Conservation (phyloP, 306 rosid species). For the Vigna unguiculata region DNA sequence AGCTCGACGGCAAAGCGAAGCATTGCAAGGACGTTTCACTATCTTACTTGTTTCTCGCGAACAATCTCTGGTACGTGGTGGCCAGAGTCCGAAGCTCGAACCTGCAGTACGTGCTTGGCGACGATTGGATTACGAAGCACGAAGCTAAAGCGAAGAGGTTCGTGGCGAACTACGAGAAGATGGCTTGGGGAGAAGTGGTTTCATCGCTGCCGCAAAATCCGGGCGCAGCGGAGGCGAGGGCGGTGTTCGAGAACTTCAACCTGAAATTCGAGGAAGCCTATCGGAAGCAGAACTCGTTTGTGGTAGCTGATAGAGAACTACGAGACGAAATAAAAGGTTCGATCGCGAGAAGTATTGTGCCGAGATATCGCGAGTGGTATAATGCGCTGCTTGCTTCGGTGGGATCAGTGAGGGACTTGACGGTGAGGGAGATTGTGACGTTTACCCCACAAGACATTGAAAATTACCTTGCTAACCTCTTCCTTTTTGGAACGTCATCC, state of each 20-base stretch:
- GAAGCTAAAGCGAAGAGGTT: constrained; percentile 58
- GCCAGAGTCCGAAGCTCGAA: constrained; percentile 59
- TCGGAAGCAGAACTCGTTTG: constrained; percentile 54
- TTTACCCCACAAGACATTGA: constrained; percentile 68
- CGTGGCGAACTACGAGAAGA: constrained; percentile 52
- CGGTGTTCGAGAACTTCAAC: constrained; percentile 63
- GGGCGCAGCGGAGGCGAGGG: constrained; percentile 53
- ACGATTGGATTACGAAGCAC: constrained; percentile 63
- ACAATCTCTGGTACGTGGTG: constrained; percentile 65
- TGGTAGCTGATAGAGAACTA: constrained; percentile 52
- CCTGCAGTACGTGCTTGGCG: constrained; percentile 65
- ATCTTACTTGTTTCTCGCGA: constrained; percentile 67
- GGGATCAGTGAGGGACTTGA: constrained; percentile 40
- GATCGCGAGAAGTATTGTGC: constrained; percentile 48
- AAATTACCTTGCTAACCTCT: constrained; percentile 61
- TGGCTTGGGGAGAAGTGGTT: constrained; percentile 66
- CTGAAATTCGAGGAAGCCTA: constrained; percentile 55
- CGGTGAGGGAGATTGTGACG: constrained; percentile 31
- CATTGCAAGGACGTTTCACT: constrained; percentile 61
- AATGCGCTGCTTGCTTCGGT: constrained; percentile 41
- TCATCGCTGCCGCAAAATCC: constrained; percentile 64
- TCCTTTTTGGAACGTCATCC: constrained; percentile 35
- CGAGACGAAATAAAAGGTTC: constrained; percentile 63
- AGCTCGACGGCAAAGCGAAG: constrained; percentile 68
- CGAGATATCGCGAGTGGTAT: constrained; percentile 59